These are phyloP conservation scores for Brassica cretica DNA, from an alignment of 345 rosid genomes.

Conservation along the genomic window DNA sequence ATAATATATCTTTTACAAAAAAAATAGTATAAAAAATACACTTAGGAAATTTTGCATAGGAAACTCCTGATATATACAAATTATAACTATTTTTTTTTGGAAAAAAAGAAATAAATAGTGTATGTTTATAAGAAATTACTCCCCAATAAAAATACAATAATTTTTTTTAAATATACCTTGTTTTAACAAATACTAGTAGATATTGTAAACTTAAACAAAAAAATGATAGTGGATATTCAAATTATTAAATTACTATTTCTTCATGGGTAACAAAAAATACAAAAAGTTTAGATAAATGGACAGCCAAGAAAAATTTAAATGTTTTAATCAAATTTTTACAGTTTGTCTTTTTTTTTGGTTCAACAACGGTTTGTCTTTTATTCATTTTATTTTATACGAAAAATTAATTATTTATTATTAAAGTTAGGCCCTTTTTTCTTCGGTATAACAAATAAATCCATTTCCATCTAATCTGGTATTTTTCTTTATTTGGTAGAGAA, in stretches of 20 bases:
- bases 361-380: background rate
- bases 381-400: background rate
- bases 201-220: background rate
- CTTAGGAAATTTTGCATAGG: background rate
- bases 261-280: background rate
- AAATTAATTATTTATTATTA: background rate
- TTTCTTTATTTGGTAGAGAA: constrained; percentile 1
- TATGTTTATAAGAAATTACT: background rate
- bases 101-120: too few relatives aligned
- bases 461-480: background rate
- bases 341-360: background rate
- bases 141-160: background rate
- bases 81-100: too few relatives aligned
- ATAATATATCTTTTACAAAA: background rate
- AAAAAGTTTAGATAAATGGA: background rate
- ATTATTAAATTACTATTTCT: background rate
- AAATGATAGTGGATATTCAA: background rate
- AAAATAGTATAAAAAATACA: too few relatives aligned
- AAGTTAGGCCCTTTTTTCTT: background rate
- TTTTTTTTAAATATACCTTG: background rate
- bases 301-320: background rate
- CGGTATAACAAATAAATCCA: background rate
- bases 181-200: background rate
- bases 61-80: background rate
- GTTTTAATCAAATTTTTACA: background rate